A percentile compares a stretch with the other conserved stretches of the same genome.
Conservation (phyloP, 1,284 basidiomycete species). For the Puccinia triticina region DNA sequence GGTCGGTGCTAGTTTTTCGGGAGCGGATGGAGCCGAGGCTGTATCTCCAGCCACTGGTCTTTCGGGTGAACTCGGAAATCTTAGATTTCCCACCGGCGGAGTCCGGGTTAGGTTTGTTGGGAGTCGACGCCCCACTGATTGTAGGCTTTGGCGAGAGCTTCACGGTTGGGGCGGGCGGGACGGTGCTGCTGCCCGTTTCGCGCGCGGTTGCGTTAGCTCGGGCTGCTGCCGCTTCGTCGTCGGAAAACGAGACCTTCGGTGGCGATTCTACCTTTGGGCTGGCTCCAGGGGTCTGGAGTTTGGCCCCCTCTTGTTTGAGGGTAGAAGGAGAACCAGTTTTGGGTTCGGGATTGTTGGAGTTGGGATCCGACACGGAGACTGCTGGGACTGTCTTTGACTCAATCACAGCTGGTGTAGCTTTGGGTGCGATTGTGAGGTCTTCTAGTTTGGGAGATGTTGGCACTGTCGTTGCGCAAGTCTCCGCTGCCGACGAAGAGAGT, state of each 20-base stretch:
- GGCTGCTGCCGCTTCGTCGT: neutral
- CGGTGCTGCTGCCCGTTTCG: neutral
- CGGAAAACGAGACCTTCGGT: slow-evolving; percentile 14
- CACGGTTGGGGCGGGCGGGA: neutral
- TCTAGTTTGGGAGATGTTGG: neutral
- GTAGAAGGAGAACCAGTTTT: neutral
- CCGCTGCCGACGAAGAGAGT: neutral
- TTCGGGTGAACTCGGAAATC: neutral
- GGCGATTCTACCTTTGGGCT: neutral
- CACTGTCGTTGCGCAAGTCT: neutral
- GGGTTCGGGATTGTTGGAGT: neutral
- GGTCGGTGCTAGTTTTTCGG: neutral
- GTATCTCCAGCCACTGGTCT: slow-evolving; percentile 33
- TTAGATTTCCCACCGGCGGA: neutral
- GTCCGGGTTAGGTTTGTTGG: neutral
- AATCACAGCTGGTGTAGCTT: neutral
- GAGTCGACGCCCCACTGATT: neutral
- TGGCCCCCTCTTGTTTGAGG: neutral
- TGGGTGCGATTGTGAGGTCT: neutral
- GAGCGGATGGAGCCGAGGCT: slow-evolving; percentile 33
- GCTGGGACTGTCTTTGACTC: neutral
- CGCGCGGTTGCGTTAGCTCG: neutral
- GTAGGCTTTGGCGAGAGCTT: neutral
- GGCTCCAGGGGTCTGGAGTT: neutral
- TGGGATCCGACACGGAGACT: neutral